Base-by-base conservation (phyloP, 495 filamentous ascomycete genomes). In the Arthonia radiata region DNA sequence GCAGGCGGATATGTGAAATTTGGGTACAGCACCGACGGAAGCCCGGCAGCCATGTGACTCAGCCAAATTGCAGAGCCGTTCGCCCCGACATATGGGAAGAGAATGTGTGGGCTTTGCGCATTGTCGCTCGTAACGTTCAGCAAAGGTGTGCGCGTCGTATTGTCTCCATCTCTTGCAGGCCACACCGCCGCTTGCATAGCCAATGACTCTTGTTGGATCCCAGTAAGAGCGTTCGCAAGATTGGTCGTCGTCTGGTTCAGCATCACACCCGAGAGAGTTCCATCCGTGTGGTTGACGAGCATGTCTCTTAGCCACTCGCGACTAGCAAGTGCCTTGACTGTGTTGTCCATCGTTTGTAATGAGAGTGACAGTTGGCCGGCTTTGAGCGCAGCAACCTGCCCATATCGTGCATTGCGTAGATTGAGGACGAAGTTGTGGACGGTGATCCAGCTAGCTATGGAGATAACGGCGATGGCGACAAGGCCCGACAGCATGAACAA, bases 361-460 rank as follows among this genome's bases (percentile, higher is more conserved):
- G 71, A 71, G 26, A 70, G 67, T n/a, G 67, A 49, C 18, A 93
- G 57, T 40, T 82, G 70, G 13, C 71, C 64, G 15, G 80, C 69
- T 45, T 90, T 91, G 41, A 91, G 62, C 8, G 70, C 75, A 10
- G 82, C 82, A 2, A n/a, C n/a, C n/a, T n/a, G n/a, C n/a, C n/a
- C n/a, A n/a, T n/a, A n/a, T n/a, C n/a, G 13, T 14, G 3, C 18
- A 11, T 15, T 8, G 13, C 9, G 13, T 3, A 12, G 2, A 5
- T 12, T 14, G 9, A 72, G 48, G 15, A 86, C 70, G 35, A 81
- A 79, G 27, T 60, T 55, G 43, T 77, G 69, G 33, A 73, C 78
- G 28, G 67, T 78, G 28, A 72, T 49, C 76, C 75, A 73, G 46
- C 57, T 71, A 39, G 70, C 66, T 34, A 72, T 52, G 12, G 64